phyloP scores from a whole-genome alignment of 805 yeast species.

The Wickerhamia fluorescens region DNA sequence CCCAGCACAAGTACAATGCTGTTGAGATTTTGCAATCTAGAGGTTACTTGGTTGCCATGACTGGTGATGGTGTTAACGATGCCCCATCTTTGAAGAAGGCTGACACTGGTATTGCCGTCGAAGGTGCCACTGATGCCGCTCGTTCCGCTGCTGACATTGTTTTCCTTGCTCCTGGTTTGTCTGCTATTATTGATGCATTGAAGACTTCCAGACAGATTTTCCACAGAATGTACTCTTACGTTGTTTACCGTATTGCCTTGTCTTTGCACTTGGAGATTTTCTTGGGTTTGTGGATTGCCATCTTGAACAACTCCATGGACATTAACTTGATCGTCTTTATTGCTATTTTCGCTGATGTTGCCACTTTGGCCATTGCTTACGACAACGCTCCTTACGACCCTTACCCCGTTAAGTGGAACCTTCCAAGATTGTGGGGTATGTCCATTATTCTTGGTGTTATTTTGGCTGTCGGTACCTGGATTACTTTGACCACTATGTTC shows the following conservation, averaged over 20 bases:
- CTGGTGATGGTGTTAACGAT: constrained; percentile 99
- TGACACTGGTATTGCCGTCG: constrained; percentile 89
- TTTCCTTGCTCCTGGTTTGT: constrained; percentile 40
- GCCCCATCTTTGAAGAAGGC: constrained; percentile 96
- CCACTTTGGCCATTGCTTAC: constrained; percentile 94
- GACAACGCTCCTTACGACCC: constrained; percentile 95
- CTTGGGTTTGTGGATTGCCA: constrained; percentile 96
- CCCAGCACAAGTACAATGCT: constrained; percentile 94
- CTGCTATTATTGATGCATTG: constrained; percentile 26
- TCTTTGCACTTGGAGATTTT: constrained; percentile 91
- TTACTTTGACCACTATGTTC: constrained; percentile 90
- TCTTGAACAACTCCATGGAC: constrained; percentile 77
- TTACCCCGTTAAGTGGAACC: constrained; percentile 92
- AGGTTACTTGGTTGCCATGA: constrained; percentile 97
- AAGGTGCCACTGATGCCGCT: constrained; percentile 97
- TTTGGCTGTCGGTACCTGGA: constrained; percentile 91
- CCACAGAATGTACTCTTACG: constrained; percentile 99
- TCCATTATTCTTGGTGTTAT: constrained; percentile 79
- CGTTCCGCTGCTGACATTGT: constrained; percentile 96
- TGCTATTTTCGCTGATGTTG: constrained; percentile 97
- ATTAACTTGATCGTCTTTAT: constrained; percentile 91
- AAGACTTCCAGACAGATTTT: constrained; percentile 51
- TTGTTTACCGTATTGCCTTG: constrained; percentile 95
- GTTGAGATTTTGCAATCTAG: constrained; percentile 92
- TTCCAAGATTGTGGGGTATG: constrained; percentile 97